Percentiles rank a stretch among this genome's conserved stretches.
Evolutionary conservation across 768 basidiomycete genomes (phyloP).

Genomic region (Lactarius deliciosus): DNA sequence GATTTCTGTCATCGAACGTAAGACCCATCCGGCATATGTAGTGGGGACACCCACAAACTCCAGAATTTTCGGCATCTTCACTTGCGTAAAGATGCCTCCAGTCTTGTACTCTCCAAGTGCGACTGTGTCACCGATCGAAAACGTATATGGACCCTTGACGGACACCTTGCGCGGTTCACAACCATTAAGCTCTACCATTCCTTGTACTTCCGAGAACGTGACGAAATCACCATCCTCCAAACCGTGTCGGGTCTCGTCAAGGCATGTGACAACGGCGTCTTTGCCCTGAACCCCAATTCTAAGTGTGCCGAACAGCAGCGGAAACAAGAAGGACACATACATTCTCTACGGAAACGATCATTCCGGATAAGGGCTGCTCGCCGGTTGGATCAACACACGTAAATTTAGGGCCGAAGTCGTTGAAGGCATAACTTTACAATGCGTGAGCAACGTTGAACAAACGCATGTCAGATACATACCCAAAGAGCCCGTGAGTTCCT

Average conservation of each 20-base stretch:
- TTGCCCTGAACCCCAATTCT: slow-evolving; percentile 51
- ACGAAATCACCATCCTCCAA: slow-evolving; percentile 99
- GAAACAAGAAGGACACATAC: slow-evolving; percentile 39
- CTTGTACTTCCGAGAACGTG: slow-evolving; percentile 93
- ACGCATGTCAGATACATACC: slow-evolving; percentile 48
- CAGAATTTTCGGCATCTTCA: slow-evolving; percentile 97
- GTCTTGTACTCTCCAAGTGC: slow-evolving; percentile 71
- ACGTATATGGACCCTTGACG: slow-evolving; percentile 97
- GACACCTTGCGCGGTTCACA: slow-evolving; percentile 89
- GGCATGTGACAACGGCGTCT: slow-evolving; percentile 92
- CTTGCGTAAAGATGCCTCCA: slow-evolving; percentile 96
- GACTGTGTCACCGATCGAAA: slow-evolving; percentile 90
- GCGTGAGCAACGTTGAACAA: slow-evolving; percentile 19
- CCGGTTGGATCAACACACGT: slow-evolving; percentile 98
- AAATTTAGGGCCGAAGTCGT: slow-evolving; percentile 94
- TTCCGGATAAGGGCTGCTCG: slow-evolving; percentile 88
- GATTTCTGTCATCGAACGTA: slow-evolving; percentile 68
- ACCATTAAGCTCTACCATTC: slow-evolving; percentile 88
- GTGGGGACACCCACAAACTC: slow-evolving; percentile 70
- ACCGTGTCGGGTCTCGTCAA: slow-evolving; percentile 96
- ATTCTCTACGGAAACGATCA: slow-evolving; percentile 94
- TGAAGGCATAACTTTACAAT: slow-evolving; percentile 79
- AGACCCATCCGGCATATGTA: slow-evolving; percentile 5
- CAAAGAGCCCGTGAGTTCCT: slow-evolving; percentile 91
- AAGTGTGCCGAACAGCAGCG: slow-evolving; percentile 8